Evolutionary conservation across 768 basidiomycete genomes (phyloP).

Genomic region (Calocybe indica): DNA sequence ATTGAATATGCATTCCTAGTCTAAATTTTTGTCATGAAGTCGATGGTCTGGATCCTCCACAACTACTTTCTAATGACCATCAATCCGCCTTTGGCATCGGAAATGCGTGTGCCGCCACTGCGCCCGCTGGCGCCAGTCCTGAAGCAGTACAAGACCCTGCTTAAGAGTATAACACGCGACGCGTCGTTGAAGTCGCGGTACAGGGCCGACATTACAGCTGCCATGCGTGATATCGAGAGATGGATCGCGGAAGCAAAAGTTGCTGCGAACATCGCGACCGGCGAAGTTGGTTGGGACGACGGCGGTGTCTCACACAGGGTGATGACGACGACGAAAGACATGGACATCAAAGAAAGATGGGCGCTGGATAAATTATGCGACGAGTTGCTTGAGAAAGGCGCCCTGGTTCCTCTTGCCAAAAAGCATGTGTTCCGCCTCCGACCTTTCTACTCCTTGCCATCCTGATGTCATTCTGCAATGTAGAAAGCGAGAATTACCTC

Average conservation of each 20-base stretch:
- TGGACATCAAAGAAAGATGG: slow-evolving; percentile 55
- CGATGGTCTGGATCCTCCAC: slow-evolving; percentile 75
- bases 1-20: background rate
- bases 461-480: slow-evolving; percentile 15
- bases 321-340: slow-evolving; percentile 21
- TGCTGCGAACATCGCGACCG: slow-evolving; percentile 44
- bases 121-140: slow-evolving; percentile 65
- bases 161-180: slow-evolving; percentile 61
- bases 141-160: slow-evolving; percentile 64
- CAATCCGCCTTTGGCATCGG: slow-evolving; percentile 39
- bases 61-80: slow-evolving; percentile 82
- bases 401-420: slow-evolving; percentile 76
- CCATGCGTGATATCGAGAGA: slow-evolving; percentile 62
- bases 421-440: slow-evolving; percentile 45
- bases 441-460: slow-evolving; percentile 34
- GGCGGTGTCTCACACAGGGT: slow-evolving; percentile 15
- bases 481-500: slow-evolving; percentile 51
- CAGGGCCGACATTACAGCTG: slow-evolving; percentile 41
- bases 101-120: slow-evolving; percentile 26
- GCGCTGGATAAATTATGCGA: slow-evolving; percentile 66
- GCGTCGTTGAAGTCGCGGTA: slow-evolving; percentile 48
- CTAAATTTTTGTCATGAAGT: slow-evolving; percentile 34
- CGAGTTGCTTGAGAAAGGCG: slow-evolving; percentile 62
- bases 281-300: slow-evolving; percentile 43
- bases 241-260: slow-evolving; percentile 76